A percentile compares a stretch with the other conserved stretches of the same genome.
Evolutionary conservation across 768 basidiomycete species (phyloP).

Genomic region (Russula griseocarnosa): DNA sequence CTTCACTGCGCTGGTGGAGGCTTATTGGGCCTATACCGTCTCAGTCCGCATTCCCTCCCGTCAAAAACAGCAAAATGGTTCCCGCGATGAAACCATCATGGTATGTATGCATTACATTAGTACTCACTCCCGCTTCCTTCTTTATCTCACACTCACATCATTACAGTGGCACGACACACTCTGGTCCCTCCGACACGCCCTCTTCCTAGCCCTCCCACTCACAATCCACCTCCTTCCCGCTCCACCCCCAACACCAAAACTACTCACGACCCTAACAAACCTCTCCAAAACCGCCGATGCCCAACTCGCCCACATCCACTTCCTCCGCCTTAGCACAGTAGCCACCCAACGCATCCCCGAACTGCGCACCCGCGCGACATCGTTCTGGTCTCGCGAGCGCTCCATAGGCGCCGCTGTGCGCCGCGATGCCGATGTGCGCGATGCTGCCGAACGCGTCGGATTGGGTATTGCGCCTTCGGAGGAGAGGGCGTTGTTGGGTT

Average conservation of each 20-base stretch:
- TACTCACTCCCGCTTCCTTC: background rate
- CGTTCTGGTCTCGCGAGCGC: conserved; percentile 19
- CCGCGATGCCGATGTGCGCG: conserved; percentile 19
- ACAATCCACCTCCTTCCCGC: conserved; percentile 22
- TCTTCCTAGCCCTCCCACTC: conserved; percentile 25
- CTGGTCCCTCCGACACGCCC: conserved; percentile 25
- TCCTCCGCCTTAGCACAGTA: conserved; percentile 12
- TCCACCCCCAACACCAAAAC: background rate
- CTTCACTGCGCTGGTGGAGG: conserved; percentile 16
- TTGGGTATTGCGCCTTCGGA: conserved; percentile 7
- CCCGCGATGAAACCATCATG: conserved; percentile 15
- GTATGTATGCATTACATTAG: conserved; percentile 3
- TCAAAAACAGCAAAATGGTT: background rate
- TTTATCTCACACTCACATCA: background rate
- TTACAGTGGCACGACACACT: conserved; percentile 25
- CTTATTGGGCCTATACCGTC: conserved; percentile 19
- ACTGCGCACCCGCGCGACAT: conserved; percentile 14
- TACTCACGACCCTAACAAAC: background rate
- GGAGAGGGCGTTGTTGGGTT: conserved; percentile 1
- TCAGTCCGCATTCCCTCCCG: conserved; percentile 17
- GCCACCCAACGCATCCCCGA: conserved; percentile 17
- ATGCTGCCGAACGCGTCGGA: conserved; percentile 7
- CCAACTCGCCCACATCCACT: conserved; percentile 16
- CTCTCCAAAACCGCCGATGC: conserved; percentile 7
- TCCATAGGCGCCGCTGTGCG: conserved; percentile 21